Evolutionary conservation across 2,329 filamentous ascomycete genomes (phyloP).

Genomic region (Mycogone perniciosa): DNA sequence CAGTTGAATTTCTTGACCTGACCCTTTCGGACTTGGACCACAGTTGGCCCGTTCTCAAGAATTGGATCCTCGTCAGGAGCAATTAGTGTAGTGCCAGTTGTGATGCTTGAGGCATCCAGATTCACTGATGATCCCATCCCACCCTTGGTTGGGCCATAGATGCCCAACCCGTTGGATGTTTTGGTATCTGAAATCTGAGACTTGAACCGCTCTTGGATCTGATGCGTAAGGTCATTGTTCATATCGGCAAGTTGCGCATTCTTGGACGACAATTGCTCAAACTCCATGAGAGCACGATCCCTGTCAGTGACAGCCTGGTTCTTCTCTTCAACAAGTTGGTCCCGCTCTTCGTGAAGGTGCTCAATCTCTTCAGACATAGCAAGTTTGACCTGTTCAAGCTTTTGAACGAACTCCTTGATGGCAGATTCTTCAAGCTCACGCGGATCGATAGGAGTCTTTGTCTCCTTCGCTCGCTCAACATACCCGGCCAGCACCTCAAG

Average conservation of each 20-base stretch:
- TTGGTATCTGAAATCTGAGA: constrained; percentile 55
- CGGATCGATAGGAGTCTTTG: constrained; percentile 71
- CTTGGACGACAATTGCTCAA: constrained; percentile 89
- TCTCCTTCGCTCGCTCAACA: constrained; percentile 78
- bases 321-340: constrained; percentile 79
- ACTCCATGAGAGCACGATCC: constrained; percentile 89
- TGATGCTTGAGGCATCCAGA: constrained; percentile 47
- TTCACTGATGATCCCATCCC: constrained; percentile 45
- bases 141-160: constrained; percentile 49
- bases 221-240: constrained; percentile 91
- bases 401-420: constrained; percentile 84
- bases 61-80: constrained; percentile 61
- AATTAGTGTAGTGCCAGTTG: constrained; percentile 53
- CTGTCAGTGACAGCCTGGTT: constrained; percentile 75
- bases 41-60: constrained; percentile 72
- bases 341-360: constrained; percentile 62
- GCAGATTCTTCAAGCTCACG: constrained; percentile 80
- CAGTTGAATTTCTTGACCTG: constrained; percentile 97
- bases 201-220: constrained; percentile 91
- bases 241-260: constrained; percentile 91
- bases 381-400: constrained; percentile 55
- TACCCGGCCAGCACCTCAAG: constrained; percentile 85
- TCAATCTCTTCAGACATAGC: constrained; percentile 53
- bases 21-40: constrained; percentile 90
- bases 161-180: constrained; percentile 49